phyloP scores from a whole-genome alignment of 441 rosid genomes.

The Viola pubescens region DNA sequence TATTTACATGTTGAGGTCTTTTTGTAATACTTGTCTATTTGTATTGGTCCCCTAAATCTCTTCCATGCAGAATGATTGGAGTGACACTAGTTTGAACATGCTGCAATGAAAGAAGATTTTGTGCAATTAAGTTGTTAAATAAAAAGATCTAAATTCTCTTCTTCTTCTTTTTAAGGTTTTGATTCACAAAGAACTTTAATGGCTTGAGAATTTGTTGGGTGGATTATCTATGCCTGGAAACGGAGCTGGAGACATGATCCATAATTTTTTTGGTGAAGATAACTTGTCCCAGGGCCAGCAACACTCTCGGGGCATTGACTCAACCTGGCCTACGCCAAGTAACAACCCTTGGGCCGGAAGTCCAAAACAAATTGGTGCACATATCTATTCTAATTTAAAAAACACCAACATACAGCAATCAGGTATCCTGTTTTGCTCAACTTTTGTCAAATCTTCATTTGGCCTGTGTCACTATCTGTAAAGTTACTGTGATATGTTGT shows the following conservation, averaged over 20 bases:
- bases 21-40: no score
- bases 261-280: slow-evolving; percentile 76
- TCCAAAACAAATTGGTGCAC: slow-evolving; percentile 52
- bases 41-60: background rate
- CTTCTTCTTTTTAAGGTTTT: background rate
- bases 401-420: slow-evolving; percentile 45
- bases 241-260: slow-evolving; percentile 87
- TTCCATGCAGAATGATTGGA: background rate
- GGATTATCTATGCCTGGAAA: slow-evolving; percentile 81
- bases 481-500: background rate
- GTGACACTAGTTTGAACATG: background rate
- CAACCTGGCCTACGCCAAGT: slow-evolving; percentile 52
- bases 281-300: slow-evolving; percentile 60
- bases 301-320: slow-evolving; percentile 49
- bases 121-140: slow-evolving; percentile 7
- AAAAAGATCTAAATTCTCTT: slow-evolving; percentile 2
- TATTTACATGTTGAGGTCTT: no score
- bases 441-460: background rate
- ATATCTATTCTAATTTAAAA: slow-evolving; percentile 46
- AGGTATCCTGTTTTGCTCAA: slow-evolving; percentile 35
- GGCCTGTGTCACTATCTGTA: background rate
- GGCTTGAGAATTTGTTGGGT: background rate
- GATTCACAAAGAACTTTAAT: slow-evolving; percentile 1
- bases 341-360: slow-evolving; percentile 48
- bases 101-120: background rate